Base-by-base conservation (phyloP, 2,329 filamentous ascomycete species). In the Helotiales sp. region DNA sequence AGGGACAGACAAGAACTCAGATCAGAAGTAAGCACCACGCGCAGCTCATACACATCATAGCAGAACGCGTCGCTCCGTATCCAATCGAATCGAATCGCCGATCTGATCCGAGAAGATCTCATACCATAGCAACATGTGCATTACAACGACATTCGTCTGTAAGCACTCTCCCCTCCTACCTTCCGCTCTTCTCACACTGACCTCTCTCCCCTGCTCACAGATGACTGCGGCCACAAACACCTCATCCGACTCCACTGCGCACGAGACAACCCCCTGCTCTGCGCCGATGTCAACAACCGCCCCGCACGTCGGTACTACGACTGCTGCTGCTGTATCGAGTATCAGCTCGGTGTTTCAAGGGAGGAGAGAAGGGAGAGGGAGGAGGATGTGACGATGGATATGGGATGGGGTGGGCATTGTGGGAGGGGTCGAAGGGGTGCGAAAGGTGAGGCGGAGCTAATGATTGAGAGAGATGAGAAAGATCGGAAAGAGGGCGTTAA, bases 211-310 rank as follows among this genome's bases (percentile, higher is more conserved):
- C 5, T 17, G 22, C 24, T 4, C 37, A 13, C 13, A 68, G 66
- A 68, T 20, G 59, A 68, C 10, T 68, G 66, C 59, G 45, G 32
- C 15, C 66, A 68, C 58, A 68, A 68, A 52, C 62, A 63, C 58
- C 62, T 68, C 28, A 28, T 54, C 11, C 66, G 66, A 1, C 45
- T 54, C 1, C 8, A n/a, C 22, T 68, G 66, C 66, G 17, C 34
- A 10, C 28, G 11, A 1, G 11, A 30, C 8, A 68, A 68, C 50
- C 17, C 22, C 8, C 43, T 58, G 20, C 62, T 68, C 32, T 68
- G 62, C 52, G 49, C 57, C 15, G 58, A 65, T 24, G 8, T 49
- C 2, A 7, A 40, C 22, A 65, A 63, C 22, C 17, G 17, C 6
- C 7, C 32, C 15, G 13, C 10, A 22, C 47, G 43, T 6, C n/a